A percentile compares a stretch with the other conserved stretches of the same genome.
These are phyloP conservation scores for Wickerhamiella hasegawae DNA, from an alignment of 805 yeast species.

Conservation along the genomic window DNA sequence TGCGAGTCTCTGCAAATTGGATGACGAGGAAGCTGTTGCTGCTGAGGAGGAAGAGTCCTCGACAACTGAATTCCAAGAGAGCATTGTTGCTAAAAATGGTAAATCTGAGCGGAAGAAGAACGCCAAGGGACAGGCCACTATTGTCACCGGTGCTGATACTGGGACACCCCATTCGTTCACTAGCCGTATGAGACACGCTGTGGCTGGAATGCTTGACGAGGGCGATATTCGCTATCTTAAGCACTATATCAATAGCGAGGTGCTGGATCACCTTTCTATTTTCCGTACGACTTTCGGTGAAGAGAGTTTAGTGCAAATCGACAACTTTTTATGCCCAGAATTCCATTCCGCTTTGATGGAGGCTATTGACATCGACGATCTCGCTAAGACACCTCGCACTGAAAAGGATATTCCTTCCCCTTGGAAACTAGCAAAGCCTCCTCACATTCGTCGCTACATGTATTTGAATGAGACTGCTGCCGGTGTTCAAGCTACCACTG, in stretches of 20 bases:
- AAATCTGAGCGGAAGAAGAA: no score
- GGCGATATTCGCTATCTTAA: conserved; percentile 35
- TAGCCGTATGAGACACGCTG: not conserved
- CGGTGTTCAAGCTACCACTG: conserved; percentile 5
- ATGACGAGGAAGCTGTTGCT: no score
- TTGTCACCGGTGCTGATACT: not conserved
- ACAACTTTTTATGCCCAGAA: conserved; percentile 42
- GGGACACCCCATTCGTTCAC: not conserved
- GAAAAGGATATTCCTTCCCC: conserved; percentile 26
- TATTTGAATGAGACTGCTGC: conserved; percentile 42
- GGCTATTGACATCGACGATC: conserved; percentile 38
- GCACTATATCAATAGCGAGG: conserved; percentile 39
- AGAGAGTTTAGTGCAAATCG: conserved; percentile 55
- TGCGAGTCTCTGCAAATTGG: no score
- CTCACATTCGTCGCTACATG: conserved; percentile 79
- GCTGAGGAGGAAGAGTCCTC: no score
- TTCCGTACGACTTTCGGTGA: conserved; percentile 41
- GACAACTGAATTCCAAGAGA: no score
- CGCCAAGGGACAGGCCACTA: not conserved
- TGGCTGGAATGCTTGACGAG: conserved; percentile 16
- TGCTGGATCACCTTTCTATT: conserved; percentile 27
- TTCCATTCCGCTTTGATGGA: conserved; percentile 33
- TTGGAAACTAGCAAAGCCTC: conserved; percentile 87
- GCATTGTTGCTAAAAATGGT: no score
- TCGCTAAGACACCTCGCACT: conserved; percentile 10